Conservation (phyloP, 306 rosid genomes). For the Ormosia emarginata region DNA sequence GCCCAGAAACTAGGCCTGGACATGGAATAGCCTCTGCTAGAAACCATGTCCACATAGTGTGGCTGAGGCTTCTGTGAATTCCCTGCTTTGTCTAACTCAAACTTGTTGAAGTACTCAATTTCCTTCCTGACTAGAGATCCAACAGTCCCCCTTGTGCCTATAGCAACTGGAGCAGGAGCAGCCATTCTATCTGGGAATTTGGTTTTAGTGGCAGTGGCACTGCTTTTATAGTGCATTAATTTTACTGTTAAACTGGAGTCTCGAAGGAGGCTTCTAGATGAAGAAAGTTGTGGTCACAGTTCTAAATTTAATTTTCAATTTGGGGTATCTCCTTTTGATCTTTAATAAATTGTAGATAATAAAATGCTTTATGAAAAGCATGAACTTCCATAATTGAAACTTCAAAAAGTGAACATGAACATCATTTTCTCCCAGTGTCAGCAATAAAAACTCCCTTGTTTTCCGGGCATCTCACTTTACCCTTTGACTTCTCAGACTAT, state of each 20-base stretch:
- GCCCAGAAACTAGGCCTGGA: conserved; percentile 57
- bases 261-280: conserved; percentile 42
- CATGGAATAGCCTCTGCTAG: conserved; percentile 24
- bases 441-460: conserved; percentile 33
- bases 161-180: conserved; percentile 60
- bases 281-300: conserved; percentile 40
- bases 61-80: conserved; percentile 37
- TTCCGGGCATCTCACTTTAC: conserved; percentile 28
- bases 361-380: conserved; percentile 43
- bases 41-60: conserved; percentile 22
- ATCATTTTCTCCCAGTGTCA: conserved; percentile 28
- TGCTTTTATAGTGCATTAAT: conserved; percentile 39
- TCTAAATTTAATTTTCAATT: conserved; percentile 40
- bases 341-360: conserved; percentile 17
- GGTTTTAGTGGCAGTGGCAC: conserved; percentile 24
- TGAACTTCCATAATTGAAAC: conserved; percentile 48
- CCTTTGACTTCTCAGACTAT: conserved; percentile 28
- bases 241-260: background rate
- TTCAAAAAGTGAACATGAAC: conserved; percentile 26
- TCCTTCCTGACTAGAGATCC: conserved; percentile 75
- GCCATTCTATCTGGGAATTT: conserved; percentile 47
- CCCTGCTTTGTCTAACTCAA: conserved; percentile 51
- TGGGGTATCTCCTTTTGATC: conserved; percentile 36
- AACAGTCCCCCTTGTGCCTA: conserved; percentile 82
- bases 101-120: conserved; percentile 69